Base-by-base conservation (phyloP, 352 stramenopile genomes). In the Globisporangium parvum region DNA sequence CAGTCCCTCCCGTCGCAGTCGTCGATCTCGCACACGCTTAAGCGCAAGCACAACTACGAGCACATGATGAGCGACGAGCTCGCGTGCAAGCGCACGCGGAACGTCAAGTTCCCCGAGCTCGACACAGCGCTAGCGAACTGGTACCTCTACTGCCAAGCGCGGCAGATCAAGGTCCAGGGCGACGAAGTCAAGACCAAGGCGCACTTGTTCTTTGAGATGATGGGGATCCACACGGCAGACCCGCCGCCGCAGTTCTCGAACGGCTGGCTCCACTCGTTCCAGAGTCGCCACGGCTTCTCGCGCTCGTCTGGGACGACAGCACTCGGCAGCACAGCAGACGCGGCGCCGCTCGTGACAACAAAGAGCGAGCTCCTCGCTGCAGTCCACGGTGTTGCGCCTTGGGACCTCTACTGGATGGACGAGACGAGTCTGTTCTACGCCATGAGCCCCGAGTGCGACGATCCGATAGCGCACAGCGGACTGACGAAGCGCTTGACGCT, bases 191-290 rank as follows among this genome's bases (percentile, higher is more conserved):
- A 87, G 39, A 70, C 81, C 57, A 88, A 89, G 59, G 82, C 77
- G 40, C 76, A 73, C 10, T 59, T 71, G 0, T 85, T 90, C 57
- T 89, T 82, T 54, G 80, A 85, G 31, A 55, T 88, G 17, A 69
- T 92, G 72, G 60, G 65, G 2, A 62, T 74, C 26, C 65, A 77
- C n/a, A 63, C 66, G 17, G 59, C 63, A 41, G 60, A 77, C 11
- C 3, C 24, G 21, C 70, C 75, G 45, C 82, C 80, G 37, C 77
- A 88, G 62, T 93, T 93, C 56, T 93, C 80, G n/a, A 93, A 93
- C 59, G 83, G 83, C 1, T 93, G 83, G 83, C 74, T 93, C 69
- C 81, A 89, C 55, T 91, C 80, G 31, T 93, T 91, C 53, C 83
- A 91, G 67, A 75, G 70, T 4, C 69, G 82, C 44, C 79, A 92